A percentile compares a stretch with the other conserved stretches of the same genome.
These are phyloP conservation scores for Coniochaeta sp. DNA, from an alignment of 2,329 filamentous ascomycete genomes.

Conservation along the genomic window DNA sequence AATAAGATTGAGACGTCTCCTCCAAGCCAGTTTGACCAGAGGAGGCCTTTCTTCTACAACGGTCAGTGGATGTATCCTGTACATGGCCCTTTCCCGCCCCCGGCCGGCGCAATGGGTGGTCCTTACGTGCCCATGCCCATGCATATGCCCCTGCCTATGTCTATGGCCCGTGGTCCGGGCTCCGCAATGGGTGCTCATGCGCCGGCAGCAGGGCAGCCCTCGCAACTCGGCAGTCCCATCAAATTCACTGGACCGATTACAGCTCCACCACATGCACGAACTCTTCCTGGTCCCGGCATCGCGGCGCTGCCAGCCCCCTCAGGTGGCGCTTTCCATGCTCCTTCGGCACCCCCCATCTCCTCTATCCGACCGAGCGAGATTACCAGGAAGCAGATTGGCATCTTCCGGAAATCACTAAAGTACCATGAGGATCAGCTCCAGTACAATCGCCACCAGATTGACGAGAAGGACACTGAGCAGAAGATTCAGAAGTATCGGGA, in stretches of 20 bases:
- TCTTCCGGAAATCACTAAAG: conserved; percentile 43
- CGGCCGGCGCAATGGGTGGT: conserved; percentile 5
- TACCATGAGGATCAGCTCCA: conserved; percentile 50
- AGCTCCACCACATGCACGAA: neutral
- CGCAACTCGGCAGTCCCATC: neutral
- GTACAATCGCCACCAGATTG: conserved; percentile 56
- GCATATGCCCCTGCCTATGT: neutral
- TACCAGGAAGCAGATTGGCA: conserved; percentile 48
- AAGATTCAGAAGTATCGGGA: conserved; percentile 32
- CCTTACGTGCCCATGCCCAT: conserved; percentile 10
- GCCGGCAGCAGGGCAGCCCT: neutral
- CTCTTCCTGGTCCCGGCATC: neutral
- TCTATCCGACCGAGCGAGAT: conserved; percentile 55
- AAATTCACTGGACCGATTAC: conserved; percentile 8
- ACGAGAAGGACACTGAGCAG: conserved; percentile 42
- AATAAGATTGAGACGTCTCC: conserved; percentile 28
- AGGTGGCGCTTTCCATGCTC: conserved; percentile 16
- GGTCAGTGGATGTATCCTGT: conserved; percentile 34
- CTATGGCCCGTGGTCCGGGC: neutral
- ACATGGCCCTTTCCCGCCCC: conserved; percentile 12
- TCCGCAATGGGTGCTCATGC: neutral
- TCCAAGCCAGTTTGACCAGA: conserved; percentile 37
- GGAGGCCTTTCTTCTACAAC: conserved; percentile 32
- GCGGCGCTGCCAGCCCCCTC: neutral
- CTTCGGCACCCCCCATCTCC: conserved; percentile 38